Conservation (phyloP, 2,329 filamentous ascomycete species). For the Fusarium sp. region DNA sequence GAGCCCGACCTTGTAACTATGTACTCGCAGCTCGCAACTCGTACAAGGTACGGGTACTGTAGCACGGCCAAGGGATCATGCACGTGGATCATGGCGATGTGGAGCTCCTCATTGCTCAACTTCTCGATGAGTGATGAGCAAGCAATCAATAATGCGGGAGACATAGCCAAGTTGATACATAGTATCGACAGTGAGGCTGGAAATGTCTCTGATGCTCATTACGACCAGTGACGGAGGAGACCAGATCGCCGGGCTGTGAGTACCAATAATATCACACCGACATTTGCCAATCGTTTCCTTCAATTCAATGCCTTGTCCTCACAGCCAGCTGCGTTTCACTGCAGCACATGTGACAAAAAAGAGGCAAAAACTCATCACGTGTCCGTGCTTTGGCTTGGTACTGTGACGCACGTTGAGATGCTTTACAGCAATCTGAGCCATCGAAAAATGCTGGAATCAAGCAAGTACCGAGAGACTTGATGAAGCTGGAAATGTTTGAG, state of each 20-base stretch:
- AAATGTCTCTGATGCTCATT: slow-evolving; percentile 27
- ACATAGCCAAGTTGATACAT: slow-evolving; percentile 7
- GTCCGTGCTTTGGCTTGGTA: slow-evolving; percentile 6
- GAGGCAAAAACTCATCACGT: slow-evolving; percentile 40
- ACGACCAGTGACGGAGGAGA: slow-evolving; percentile 27
- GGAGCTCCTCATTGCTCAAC: slow-evolving; percentile 10
- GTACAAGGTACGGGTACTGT: slow-evolving; percentile 15
- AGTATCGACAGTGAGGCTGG: slow-evolving; percentile 36
- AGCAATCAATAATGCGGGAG: slow-evolving; percentile 1
- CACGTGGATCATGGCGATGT: slow-evolving; percentile 29
- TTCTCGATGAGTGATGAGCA: not conserved
- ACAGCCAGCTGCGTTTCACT: slow-evolving; percentile 22
- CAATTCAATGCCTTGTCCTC: slow-evolving; percentile 19
- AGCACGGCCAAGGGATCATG: slow-evolving; percentile 22
- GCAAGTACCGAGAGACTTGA: not conserved
- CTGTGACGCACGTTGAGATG: not conserved
- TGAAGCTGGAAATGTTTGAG: slow-evolving; percentile 20
- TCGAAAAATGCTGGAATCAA: not conserved
- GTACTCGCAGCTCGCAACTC: not conserved
- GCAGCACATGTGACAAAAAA: slow-evolving; percentile 33
- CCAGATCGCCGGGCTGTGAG: slow-evolving; percentile 36
- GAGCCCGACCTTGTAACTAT: not conserved
- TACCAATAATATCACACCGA: slow-evolving; percentile 44
- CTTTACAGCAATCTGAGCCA: no score
- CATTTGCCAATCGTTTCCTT: slow-evolving; percentile 43